Evolutionary conservation across 2,329 filamentous ascomycete genomes (phyloP).

Genomic region (Nothophoma quercina): DNA sequence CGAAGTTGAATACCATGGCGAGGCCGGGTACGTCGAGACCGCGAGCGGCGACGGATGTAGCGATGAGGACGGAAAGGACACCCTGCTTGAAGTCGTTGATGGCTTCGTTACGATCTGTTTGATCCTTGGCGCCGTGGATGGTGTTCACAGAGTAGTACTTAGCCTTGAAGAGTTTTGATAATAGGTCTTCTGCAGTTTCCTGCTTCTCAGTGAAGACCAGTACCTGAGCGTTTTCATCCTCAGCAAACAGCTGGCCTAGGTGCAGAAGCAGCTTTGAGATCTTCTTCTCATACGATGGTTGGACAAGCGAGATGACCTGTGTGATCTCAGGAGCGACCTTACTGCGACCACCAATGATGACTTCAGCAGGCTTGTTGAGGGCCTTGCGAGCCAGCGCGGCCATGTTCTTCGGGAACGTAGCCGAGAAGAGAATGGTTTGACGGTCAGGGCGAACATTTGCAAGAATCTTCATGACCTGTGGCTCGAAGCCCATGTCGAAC

Average conservation of each 20-base stretch:
- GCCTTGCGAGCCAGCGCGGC: conserved; percentile 90
- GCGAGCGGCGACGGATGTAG: conserved; percentile 93
- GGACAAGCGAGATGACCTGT: conserved; percentile 82
- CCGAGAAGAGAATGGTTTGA: conserved; percentile 94
- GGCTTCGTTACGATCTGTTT: conserved; percentile 45
- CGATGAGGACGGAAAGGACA: conserved; percentile 86
- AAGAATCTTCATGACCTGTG: conserved; percentile 96
- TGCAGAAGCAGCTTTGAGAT: conserved; percentile 85
- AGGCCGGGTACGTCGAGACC: conserved; percentile 96
- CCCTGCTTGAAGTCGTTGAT: conserved; percentile 64
- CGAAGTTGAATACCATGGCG: conserved; percentile 95
- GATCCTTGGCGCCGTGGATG: conserved; percentile 78
- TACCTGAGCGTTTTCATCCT: conserved; percentile 87
- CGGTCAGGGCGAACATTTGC: conserved; percentile 89
- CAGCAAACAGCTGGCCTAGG: conserved; percentile 83
- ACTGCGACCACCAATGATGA: conserved; percentile 86
- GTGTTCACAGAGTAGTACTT: conserved; percentile 64
- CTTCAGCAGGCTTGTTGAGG: conserved; percentile 84
- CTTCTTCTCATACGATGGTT: conserved; percentile 70
- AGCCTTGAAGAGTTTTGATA: conserved; percentile 40
- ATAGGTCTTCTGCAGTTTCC: conserved; percentile 66
- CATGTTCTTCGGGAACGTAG: conserved; percentile 94
- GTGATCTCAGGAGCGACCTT: conserved; percentile 77
- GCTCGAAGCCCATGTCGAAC: conserved; percentile 99
- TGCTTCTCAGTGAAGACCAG: conserved; percentile 93